Percentiles rank a stretch among this genome's conserved stretches.
phyloP scores from a whole-genome alignment of 345 rosid genomes.

The Populus pruinosa region DNA sequence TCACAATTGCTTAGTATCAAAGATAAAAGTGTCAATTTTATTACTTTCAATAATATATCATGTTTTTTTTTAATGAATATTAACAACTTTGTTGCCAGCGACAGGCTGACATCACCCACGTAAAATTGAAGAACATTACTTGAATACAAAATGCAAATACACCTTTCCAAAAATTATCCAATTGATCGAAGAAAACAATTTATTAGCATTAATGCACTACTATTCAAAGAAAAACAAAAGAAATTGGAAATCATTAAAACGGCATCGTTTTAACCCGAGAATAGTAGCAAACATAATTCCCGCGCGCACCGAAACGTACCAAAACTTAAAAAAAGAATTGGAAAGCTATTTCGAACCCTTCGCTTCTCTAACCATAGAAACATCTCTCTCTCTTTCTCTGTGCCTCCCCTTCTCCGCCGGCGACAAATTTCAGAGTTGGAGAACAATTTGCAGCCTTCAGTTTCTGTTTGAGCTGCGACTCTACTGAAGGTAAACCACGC shows the following conservation, averaged over 20 bases:
- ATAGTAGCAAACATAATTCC: neutral
- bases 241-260: neutral
- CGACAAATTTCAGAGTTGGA: neutral
- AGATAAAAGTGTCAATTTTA: no score
- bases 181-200: no score
- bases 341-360: neutral
- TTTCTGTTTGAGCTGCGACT: neutral
- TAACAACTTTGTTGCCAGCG: no score
- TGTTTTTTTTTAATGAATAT: no score
- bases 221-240: neutral
- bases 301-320: neutral
- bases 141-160: no score
- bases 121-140: no score
- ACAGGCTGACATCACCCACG: no score
- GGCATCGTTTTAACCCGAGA: neutral
- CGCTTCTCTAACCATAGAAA: neutral
- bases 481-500: neutral
- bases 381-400: neutral
- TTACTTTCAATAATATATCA: no score
- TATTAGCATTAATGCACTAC: no score
- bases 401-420: neutral
- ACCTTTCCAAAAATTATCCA: no score
- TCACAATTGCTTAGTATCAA: no score
- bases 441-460: neutral
- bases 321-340: neutral